Evolutionary conservation across 176 grass and related monocot genomes (phyloP).

Genomic region (Paspalum vaginatum): DNA sequence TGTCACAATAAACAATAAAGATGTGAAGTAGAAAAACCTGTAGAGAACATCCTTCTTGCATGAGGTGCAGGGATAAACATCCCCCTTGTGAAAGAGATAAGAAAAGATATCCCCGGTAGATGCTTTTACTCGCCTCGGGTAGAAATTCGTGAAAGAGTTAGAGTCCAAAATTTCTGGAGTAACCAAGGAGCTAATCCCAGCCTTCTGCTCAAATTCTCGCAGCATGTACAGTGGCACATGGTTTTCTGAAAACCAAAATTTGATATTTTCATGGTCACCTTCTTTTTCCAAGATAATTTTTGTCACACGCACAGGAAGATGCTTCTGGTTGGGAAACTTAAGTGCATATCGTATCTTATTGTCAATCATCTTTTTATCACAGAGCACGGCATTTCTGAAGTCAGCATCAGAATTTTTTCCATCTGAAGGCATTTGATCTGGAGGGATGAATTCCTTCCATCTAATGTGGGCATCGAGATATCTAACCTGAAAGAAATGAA

Average conservation of each 20-base stretch:
- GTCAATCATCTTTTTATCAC: constrained; percentile 69
- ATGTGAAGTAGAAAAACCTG: constrained; percentile 60
- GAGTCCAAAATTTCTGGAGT: constrained; percentile 29
- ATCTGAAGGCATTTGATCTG: constrained; percentile 73
- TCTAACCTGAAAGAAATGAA: constrained; percentile 75
- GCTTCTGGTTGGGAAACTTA: constrained; percentile 87
- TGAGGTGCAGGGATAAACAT: constrained; percentile 72
- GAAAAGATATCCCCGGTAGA: constrained; percentile 61
- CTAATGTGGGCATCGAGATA: constrained; percentile 92
- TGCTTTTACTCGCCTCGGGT: constrained; percentile 48
- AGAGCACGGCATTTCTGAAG: constrained; percentile 92
- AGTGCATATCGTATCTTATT: constrained; percentile 78
- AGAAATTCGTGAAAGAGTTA: constrained; percentile 49
- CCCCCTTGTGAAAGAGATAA: constrained; percentile 78
- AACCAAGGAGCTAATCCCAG: constrained; percentile 40
- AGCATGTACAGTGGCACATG: constrained; percentile 87
- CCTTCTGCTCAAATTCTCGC: constrained; percentile 76
- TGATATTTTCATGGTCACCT: constrained; percentile 59
- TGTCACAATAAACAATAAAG: constrained; percentile 10
- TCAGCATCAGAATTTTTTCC: constrained; percentile 72
- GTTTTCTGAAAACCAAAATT: constrained; percentile 90
- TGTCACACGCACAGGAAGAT: constrained; percentile 77
- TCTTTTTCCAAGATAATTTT: constrained; percentile 93
- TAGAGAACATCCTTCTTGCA: constrained; percentile 77
- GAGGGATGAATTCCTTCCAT: constrained; percentile 90